These are phyloP conservation scores for Phialophora macrospora DNA, from an alignment of 2,329 filamentous ascomycete genomes.

Conservation along the genomic window DNA sequence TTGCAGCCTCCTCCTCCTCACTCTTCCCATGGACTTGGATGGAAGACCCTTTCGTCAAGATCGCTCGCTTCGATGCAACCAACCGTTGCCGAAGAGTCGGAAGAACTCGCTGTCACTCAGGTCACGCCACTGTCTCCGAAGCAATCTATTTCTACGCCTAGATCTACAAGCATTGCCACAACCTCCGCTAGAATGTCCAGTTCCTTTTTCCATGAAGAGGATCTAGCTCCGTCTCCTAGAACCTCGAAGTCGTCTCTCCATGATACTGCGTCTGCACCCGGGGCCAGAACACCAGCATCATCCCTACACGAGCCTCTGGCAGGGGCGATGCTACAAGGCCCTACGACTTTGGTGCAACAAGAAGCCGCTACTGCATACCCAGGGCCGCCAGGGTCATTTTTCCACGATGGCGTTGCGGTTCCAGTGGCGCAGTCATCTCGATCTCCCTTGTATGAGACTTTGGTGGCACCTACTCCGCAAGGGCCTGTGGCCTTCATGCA, in stretches of 20 bases:
- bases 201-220: slow-evolving; percentile 4
- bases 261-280: neutral
- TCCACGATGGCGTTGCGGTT: slow-evolving; percentile 5
- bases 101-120: slow-evolving; percentile 14
- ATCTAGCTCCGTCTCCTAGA: neutral
- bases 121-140: slow-evolving; percentile 5
- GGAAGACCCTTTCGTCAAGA: slow-evolving; percentile 14
- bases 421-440: neutral
- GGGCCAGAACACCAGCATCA: neutral
- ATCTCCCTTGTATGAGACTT: slow-evolving; percentile 15
- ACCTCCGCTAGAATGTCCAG: slow-evolving; percentile 4
- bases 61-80: slow-evolving; percentile 30
- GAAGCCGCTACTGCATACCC: slow-evolving; percentile 1
- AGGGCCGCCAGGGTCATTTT: slow-evolving; percentile 7
- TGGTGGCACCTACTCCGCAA: slow-evolving; percentile 27
- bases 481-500: slow-evolving; percentile 27
- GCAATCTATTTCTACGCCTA: slow-evolving; percentile 4
- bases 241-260: slow-evolving; percentile 11
- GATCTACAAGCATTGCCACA: neutral
- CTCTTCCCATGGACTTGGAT: neutral
- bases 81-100: slow-evolving; percentile 33
- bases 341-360: neutral
- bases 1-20: neutral
- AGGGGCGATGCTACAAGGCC: neutral
- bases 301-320: slow-evolving; percentile 3